Conservation (phyloP, 495 filamentous ascomycete species). For the Staphylotrichum tortipilum region DNA sequence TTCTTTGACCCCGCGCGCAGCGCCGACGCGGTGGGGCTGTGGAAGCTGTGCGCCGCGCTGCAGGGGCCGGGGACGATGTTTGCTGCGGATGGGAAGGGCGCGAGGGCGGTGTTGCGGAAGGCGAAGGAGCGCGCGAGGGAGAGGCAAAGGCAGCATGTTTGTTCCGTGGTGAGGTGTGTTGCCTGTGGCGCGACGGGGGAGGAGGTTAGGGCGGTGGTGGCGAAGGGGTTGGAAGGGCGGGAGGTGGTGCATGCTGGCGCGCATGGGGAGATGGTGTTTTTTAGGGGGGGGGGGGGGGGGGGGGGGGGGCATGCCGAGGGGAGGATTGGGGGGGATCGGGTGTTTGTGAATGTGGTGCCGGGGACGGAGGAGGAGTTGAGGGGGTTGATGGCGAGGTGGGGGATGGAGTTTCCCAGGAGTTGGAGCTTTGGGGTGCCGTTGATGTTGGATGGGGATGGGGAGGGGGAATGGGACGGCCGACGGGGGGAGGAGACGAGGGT, state of each 20-base stretch:
- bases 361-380: slow-evolving; percentile 21
- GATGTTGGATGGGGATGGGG: background rate
- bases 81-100: slow-evolving; percentile 11
- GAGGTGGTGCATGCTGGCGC: slow-evolving; percentile 26
- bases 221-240: slow-evolving; percentile 8
- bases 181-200: slow-evolving; percentile 24
- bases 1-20: slow-evolving; percentile 19
- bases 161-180: slow-evolving; percentile 21
- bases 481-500: too few relatives aligned
- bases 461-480: too few relatives aligned
- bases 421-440: slow-evolving; percentile 8
- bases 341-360: slow-evolving; percentile 30
- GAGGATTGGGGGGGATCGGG: slow-evolving; percentile 19
- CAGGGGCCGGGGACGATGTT: slow-evolving; percentile 27
- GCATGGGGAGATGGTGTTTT: slow-evolving; percentile 24
- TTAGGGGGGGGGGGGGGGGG: slow-evolving; percentile 21
- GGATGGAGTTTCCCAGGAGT: slow-evolving; percentile 26
- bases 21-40: slow-evolving; percentile 9
- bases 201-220: slow-evolving; percentile 19
- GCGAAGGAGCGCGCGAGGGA: slow-evolving; percentile 16
- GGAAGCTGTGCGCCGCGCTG: slow-evolving; percentile 30
- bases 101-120: background rate
- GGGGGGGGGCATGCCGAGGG: slow-evolving; percentile 32
- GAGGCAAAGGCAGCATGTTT: slow-evolving; percentile 19
- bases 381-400: slow-evolving; percentile 23